phyloP scores from a whole-genome alignment of 371 early-diverging fungal genomes.

The Mucor irregularis region DNA sequence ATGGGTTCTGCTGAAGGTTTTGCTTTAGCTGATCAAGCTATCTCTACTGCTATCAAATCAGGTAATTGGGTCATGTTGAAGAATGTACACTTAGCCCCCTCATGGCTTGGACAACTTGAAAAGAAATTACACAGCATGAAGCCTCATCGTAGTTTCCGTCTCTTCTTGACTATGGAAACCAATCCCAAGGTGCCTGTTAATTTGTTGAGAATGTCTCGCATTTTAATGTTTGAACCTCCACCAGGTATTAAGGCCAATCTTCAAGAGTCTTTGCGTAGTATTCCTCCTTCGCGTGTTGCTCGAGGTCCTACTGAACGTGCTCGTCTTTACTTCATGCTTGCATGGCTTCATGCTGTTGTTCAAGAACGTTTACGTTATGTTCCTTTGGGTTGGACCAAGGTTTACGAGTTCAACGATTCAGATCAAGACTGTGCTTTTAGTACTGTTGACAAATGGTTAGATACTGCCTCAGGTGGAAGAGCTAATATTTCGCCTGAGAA shows the following conservation, averaged over 20 bases:
- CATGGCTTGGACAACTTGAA: slow-evolving; percentile 95
- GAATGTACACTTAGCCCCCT: slow-evolving; percentile 94
- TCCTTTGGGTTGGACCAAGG: slow-evolving; percentile 97
- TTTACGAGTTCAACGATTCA: slow-evolving; percentile 97
- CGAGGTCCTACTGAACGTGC: slow-evolving; percentile 87
- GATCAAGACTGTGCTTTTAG: slow-evolving; percentile 91
- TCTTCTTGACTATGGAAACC: slow-evolving; percentile 98
- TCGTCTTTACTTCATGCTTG: slow-evolving; percentile 91
- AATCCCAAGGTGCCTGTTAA: slow-evolving; percentile 95
- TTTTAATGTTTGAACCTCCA: slow-evolving; percentile 94
- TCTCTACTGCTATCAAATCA: slow-evolving; percentile 77
- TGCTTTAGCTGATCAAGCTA: slow-evolving; percentile 88
- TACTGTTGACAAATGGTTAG: slow-evolving; percentile 92
- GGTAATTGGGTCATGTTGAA: slow-evolving; percentile 97
- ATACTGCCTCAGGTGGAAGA: slow-evolving; percentile 75
- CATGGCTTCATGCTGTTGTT: slow-evolving; percentile 96
- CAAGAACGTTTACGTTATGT: slow-evolving; percentile 95
- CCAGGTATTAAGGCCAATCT: slow-evolving; percentile 96
- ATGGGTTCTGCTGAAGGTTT: slow-evolving; percentile 98
- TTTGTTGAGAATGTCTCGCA: slow-evolving; percentile 86
- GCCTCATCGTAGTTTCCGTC: slow-evolving; percentile 81
- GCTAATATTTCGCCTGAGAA: slow-evolving; percentile 91
- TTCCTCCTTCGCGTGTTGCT: slow-evolving; percentile 57
- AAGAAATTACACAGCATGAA: slow-evolving; percentile 90
- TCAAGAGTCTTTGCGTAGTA: slow-evolving; percentile 76